Evolutionary conservation across 1,284 basidiomycete genomes (phyloP), one percentile per base, ranked within the genome.

Genomic region (Xerocomus nothofagi): DNA sequence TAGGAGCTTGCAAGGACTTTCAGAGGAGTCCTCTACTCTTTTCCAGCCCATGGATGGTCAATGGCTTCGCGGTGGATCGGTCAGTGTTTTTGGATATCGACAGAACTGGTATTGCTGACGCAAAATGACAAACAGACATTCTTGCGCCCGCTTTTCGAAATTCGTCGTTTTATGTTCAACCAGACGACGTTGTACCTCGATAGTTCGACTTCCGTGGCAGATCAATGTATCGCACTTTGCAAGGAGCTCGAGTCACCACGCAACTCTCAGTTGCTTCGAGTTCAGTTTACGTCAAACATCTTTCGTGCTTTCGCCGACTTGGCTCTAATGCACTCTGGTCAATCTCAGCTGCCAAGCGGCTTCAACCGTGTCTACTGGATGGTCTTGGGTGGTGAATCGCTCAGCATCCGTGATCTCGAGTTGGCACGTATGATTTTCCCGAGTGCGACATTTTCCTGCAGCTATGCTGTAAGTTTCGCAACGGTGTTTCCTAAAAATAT

Each of bases 121-220:
- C 15, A 21, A n/a, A n/a, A 2, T 24, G 18, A 9, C 3, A 30
- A 39, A 38, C 17, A 62, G 60, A 65, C 62, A 5, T 62, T 62
- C 45, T 45, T 65, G 43, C 61, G 62, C 38, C 62, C 62, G 4
- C 55, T 62, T 18, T 62, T 62, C 21, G 60, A 62, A 43, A 63
- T 63, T 23, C 58, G 60, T 42, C 62, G 60, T 14, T 62, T 62
- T 42, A 62, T 62, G 61, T 65, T 65, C 48, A 62, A 65, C 36
- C 56, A 61, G 20, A 63, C 63, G 10, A 65, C 61, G 3, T 24
- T 62, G n/a, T 62, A 63, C 33, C 53, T 65, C 21, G 61, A 62
- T 38, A 39, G 56, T 3, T 61, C 60, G 7, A 34, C 41, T 18
- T 63, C 62, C 3, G 62, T 62, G 20, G 47, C 62, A 12, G 60